These are phyloP conservation scores for Mortierella sp. DNA, from an alignment of 371 early-diverging fungal genomes.

Conservation along the genomic window DNA sequence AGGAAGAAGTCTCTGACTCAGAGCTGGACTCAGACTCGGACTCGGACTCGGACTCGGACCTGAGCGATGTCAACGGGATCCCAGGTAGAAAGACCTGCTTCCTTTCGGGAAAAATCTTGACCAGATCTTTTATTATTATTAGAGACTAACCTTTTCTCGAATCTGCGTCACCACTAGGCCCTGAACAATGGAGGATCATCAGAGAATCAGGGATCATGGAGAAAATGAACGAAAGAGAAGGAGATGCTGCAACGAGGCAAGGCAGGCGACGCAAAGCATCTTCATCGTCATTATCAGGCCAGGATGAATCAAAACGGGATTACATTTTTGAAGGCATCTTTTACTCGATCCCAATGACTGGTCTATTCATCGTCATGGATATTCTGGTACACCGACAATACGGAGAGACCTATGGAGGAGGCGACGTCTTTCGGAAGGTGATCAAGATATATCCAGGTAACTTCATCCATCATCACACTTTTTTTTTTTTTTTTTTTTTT, in stretches of 20 bases:
- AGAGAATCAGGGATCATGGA: conserved; percentile 62
- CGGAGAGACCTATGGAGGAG: conserved; percentile 60
- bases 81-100: conserved; percentile 22
- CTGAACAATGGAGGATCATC: conserved; percentile 62
- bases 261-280: conserved; percentile 19
- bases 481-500: background rate
- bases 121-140: background rate
- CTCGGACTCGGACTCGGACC: conserved; percentile 23
- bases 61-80: conserved; percentile 35
- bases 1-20: conserved; percentile 20
- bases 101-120: too few species aligned
- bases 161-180: conserved; percentile 14
- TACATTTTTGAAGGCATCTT: conserved; percentile 68
- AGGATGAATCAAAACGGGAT: conserved; percentile 51
- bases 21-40: conserved; percentile 13
- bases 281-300: background rate
- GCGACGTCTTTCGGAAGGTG: conserved; percentile 50
- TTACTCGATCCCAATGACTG: conserved; percentile 63
- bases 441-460: conserved; percentile 65
- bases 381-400: conserved; percentile 68
- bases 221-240: conserved; percentile 47
- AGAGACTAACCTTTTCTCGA: background rate
- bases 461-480: background rate
- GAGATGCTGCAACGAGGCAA: conserved; percentile 26
- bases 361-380: conserved; percentile 66